Conservation (phyloP, 1,139 yeast species). For the Debaryomyces sp. region DNA sequence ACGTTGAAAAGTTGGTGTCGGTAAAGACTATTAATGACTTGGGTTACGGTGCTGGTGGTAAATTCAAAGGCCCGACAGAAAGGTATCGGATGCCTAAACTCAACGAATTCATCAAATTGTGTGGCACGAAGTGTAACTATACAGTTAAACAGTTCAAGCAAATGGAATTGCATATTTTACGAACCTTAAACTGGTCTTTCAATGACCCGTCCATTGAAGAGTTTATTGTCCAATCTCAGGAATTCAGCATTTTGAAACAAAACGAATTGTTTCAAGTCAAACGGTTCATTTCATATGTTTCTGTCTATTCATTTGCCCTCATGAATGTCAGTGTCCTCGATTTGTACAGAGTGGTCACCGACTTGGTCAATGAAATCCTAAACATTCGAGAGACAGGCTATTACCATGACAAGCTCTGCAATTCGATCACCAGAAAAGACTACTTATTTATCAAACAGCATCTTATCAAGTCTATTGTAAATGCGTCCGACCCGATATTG, state of each 20-base stretch:
- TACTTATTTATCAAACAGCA: constrained; percentile 35
- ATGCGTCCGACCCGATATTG: constrained; percentile 37
- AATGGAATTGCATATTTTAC: constrained; percentile 55
- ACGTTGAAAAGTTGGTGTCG: constrained; percentile 30
- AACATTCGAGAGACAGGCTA: constrained; percentile 22
- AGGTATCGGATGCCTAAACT: constrained; percentile 67
- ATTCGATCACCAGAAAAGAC: constrained; percentile 21
- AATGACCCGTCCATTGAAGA: constrained; percentile 62
- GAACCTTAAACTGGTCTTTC: constrained; percentile 63
- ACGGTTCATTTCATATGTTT: constrained; percentile 38
- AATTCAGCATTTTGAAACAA: constrained; percentile 28
- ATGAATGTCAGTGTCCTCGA: constrained; percentile 37
- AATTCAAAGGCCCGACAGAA: constrained; percentile 66
- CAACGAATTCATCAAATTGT: constrained; percentile 60
- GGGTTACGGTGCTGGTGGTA: constrained; percentile 57
- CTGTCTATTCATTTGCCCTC: constrained; percentile 41
- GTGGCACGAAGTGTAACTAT: constrained; percentile 59
- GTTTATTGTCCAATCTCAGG: constrained; percentile 37
- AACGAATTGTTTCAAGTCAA: constrained; percentile 42
- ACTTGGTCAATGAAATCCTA: constrained; percentile 40
- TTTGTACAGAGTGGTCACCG: constrained; percentile 36
- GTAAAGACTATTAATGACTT: constrained; percentile 43
- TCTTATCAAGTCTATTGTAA: constrained; percentile 34
- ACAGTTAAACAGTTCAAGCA: constrained; percentile 64
- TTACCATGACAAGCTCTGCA: constrained; percentile 25